These are phyloP conservation scores for Tetrastigma voinierianum DNA, from an alignment of 164 flowering plant species.

Conservation along the genomic window DNA sequence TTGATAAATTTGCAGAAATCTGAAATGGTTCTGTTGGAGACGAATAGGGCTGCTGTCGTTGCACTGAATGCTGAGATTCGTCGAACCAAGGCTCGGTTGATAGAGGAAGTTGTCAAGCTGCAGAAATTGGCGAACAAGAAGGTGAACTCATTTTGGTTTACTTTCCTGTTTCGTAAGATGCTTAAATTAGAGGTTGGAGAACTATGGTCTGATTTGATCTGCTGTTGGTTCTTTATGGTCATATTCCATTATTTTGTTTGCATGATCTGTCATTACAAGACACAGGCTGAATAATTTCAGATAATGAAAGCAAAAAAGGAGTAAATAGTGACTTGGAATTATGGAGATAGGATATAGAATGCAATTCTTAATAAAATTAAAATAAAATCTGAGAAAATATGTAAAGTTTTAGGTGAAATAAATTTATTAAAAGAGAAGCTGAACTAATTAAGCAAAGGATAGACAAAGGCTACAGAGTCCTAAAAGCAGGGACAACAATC, in stretches of 20 bases:
- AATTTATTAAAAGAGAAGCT: too few species aligned
- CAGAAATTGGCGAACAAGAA: conserved; percentile 52
- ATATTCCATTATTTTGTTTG: neutral
- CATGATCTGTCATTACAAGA: too few species aligned
- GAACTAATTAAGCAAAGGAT: too few species aligned
- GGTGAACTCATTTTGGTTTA: conserved; percentile 25
- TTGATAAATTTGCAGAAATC: conserved; percentile 38
- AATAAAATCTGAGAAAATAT: too few species aligned
- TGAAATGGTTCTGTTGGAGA: conserved; percentile 40
- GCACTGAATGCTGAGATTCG: conserved; percentile 69
- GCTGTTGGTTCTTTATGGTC: neutral
- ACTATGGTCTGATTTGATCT: neutral
- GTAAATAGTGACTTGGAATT: too few species aligned
- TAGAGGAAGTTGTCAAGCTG: conserved; percentile 59
- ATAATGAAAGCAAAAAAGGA: too few species aligned
- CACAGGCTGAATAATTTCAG: too few species aligned
- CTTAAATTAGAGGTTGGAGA: neutral
- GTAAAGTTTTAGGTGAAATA: too few species aligned
- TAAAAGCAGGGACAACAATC: too few species aligned
- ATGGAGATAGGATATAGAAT: too few species aligned
- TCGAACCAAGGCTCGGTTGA: conserved; percentile 48
- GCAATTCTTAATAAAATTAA: too few species aligned
- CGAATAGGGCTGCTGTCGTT: conserved; percentile 46
- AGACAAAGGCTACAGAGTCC: too few species aligned
- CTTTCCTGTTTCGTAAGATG: neutral